Base-by-base conservation (phyloP, 352 stramenopile genomes). In the Blastocystis sp. region DNA sequence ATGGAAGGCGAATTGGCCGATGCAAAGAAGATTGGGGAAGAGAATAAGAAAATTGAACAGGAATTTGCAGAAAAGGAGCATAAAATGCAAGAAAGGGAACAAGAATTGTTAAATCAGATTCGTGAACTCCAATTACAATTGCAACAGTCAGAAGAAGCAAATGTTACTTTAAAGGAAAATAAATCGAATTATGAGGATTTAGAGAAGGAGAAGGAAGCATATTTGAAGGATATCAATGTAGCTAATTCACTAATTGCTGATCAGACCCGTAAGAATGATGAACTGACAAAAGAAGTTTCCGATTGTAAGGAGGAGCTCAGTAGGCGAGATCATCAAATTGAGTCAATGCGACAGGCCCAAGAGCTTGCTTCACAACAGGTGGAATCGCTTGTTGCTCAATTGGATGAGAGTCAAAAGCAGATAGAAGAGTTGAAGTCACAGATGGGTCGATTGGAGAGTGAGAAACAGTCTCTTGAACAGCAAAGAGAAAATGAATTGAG, bases 211-310 rank as follows among this genome's bases (percentile, higher is more conserved):
- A 84, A 68, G 27, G 40, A 64, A 30, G 9, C 40, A 1, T 40
- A 64, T 6, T 57, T 68, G 13, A 27, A 84, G 27, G 73, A 84
- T 19, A 62, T 84, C 27, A 27, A 33, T 44, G 30, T 54, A 1
- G 57, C 73, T 3, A 84, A 84, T 40, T 13, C 73, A n/a, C 4
- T 84, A 17, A 84, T 84, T 22, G 51, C 73, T 0, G 73, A 84
- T 9, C 22, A 53, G 44, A 66, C 57, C 6, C 15, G 66, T n/a
- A 84, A 58, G 33, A 84, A 51, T 27, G 27, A 53, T 54, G 15
- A 64, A 57, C 33, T 84, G 35, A 1, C 22, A 19, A 42, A 35
- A 11, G 53, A 60, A 40, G 51, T 66, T 2, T 17, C n/a, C 3
- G 9, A 35, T 9, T 42, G 62, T 19, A 35, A 66, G n/a, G n/a